A percentile compares a stretch with the other conserved stretches of the same genome.
Conservation (phyloP, 345 rosid genomes). For the Raphanus sativus region DNA sequence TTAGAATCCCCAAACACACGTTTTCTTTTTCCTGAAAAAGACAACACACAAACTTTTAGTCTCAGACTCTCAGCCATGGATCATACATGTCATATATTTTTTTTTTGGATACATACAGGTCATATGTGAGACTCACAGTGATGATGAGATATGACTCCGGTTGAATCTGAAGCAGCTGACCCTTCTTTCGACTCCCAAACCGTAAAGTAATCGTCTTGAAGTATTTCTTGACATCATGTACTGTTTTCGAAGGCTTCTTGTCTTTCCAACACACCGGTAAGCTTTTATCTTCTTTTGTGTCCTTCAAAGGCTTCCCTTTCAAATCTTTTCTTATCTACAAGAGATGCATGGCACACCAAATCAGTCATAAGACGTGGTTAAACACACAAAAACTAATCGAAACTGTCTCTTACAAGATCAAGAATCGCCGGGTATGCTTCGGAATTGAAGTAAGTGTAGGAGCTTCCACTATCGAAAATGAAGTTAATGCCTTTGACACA, state of each 20-base stretch:
- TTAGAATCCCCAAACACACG: constrained; percentile 81
- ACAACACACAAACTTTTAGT: background rate
- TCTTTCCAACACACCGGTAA: constrained; percentile 91
- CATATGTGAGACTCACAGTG: constrained; percentile 49
- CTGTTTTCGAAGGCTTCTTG: constrained; percentile 50
- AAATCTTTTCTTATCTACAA: constrained; percentile 30
- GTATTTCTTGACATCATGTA: constrained; percentile 49
- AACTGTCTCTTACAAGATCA: constrained; percentile 51
- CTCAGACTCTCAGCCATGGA: background rate
- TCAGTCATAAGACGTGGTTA: background rate
- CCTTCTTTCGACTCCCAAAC: constrained; percentile 49
- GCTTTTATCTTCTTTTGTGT: constrained; percentile 53
- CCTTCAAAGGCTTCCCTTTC: constrained; percentile 30
- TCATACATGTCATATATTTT: background rate
- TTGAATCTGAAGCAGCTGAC: constrained; percentile 51
- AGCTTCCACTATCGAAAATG: constrained; percentile 88
- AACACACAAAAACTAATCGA: background rate
- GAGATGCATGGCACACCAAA: background rate
- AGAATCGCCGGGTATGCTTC: constrained; percentile 50
- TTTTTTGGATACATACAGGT: background rate
- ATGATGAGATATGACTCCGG: constrained; percentile 81
- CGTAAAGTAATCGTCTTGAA: constrained; percentile 59
- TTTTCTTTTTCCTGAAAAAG: constrained; percentile 55
- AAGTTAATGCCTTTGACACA: constrained; percentile 56
- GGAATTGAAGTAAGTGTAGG: constrained; percentile 71